A percentile compares a stretch with the other conserved stretches of the same genome.
Evolutionary conservation across 2,329 filamentous ascomycete genomes (phyloP).

Genomic region (Sclerotinia nivalis): DNA sequence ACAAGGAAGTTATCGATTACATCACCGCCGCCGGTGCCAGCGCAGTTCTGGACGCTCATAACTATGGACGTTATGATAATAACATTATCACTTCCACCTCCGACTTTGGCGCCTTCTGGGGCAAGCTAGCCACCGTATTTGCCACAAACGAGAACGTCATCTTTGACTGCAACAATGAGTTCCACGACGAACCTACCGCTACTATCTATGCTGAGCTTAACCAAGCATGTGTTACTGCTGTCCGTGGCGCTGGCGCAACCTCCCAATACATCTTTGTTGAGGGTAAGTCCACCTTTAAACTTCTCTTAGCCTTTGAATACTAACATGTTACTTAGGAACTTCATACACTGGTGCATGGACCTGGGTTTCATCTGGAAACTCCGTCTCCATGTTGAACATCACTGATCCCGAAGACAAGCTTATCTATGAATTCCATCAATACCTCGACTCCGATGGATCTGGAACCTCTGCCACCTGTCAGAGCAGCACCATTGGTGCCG

Average conservation of each 20-base stretch:
- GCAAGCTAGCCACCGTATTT: constrained; percentile 44
- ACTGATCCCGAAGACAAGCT: constrained; percentile 55
- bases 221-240: constrained; percentile 49
- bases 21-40: constrained; percentile 51
- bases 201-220: constrained; percentile 39
- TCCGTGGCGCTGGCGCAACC: constrained; percentile 48
- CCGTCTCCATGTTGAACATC: constrained; percentile 47
- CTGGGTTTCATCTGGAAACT: constrained; percentile 48
- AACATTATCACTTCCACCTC: constrained; percentile 43
- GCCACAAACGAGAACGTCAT: constrained; percentile 43
- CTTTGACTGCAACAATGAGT: constrained; percentile 50
- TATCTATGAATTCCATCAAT: constrained; percentile 64
- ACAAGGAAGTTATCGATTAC: constrained; percentile 47
- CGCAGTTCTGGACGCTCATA: constrained; percentile 52
- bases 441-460: constrained; percentile 57
- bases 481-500: constrained; percentile 52
- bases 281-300: constrained; percentile 39
- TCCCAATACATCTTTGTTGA: constrained; percentile 61
- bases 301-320: background rate
- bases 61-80: constrained; percentile 52
- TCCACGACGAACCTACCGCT: constrained; percentile 39
- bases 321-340: constrained; percentile 40
- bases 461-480: constrained; percentile 54
- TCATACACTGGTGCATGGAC: constrained; percentile 35
- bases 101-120: constrained; percentile 47